Conservation (phyloP, 148 eudicot species). For the Arctostaphylos glauca region DNA sequence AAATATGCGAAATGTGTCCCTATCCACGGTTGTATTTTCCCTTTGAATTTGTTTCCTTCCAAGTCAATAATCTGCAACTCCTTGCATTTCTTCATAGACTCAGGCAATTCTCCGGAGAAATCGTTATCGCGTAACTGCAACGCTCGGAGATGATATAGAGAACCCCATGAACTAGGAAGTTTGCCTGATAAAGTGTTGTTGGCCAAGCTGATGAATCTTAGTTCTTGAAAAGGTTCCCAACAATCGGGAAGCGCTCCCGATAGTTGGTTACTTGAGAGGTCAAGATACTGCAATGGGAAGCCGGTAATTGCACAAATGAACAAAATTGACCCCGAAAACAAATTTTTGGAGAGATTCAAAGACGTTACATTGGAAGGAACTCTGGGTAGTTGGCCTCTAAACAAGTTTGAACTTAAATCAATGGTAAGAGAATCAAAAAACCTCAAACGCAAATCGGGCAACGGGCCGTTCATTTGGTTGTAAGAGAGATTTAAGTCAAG, state of each 20-base stretch:
- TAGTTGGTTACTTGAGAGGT: constrained; percentile 16
- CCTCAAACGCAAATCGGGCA: constrained; percentile 13
- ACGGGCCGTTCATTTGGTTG: constrained; percentile 10
- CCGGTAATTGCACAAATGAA: background rate
- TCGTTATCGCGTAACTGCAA: constrained; percentile 2
- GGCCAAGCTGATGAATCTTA: background rate
- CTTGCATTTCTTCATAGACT: constrained; percentile 1
- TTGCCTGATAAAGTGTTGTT: constrained; percentile 15
- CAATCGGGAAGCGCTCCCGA: constrained; percentile 12
- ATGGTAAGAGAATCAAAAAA: background rate
- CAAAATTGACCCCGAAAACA: background rate
- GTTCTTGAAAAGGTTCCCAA: background rate
- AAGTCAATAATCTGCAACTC: background rate
- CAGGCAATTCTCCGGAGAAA: constrained; percentile 8
- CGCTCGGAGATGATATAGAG: background rate
- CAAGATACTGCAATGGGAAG: background rate
- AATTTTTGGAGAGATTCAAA: constrained; percentile 18
- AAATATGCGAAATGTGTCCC: background rate
- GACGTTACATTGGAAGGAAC: background rate
- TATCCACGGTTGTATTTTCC: constrained; percentile 16
- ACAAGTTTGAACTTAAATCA: constrained; percentile 20
- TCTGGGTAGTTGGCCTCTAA: constrained; percentile 17
- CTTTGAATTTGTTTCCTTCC: constrained; percentile 8
- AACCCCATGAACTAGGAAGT: constrained; percentile 6
- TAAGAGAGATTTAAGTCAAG: constrained; percentile 15